Evolutionary conservation across 1,284 basidiomycete species (phyloP), one percentile per base, ranked within the genome.

Genomic region (Uromyces viciae-fabae): DNA sequence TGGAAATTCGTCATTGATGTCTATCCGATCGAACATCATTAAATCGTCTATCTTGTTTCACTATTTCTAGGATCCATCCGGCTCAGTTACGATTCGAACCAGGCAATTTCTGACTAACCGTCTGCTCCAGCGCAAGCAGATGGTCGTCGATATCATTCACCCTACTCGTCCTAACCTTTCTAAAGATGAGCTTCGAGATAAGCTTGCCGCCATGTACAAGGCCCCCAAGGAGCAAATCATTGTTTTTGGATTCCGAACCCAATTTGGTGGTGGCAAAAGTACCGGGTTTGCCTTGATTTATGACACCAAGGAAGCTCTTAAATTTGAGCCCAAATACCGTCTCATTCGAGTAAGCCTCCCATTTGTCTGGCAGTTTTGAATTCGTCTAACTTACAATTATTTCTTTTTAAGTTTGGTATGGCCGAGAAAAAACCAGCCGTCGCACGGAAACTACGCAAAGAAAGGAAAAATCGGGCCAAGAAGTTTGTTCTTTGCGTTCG

Each of bases 81-180:
- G 95, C 88, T 93, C 96, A 84, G 91, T 99, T 85, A 99, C 97
- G 84, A 90, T 99, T 87, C 94, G 97, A 86, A 98, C 97, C 82
- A 93, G 96, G 88, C 98, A 99, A 90, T 99, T 99, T 90, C 94
- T 98, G 88, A 98, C 95, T 86, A 99, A 99, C 92, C 94, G 95
- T 84, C 92, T 99, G 84, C 90, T 99, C 82, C 92, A 94, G 86
- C 93, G 97, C 86, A 89, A 88, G 86, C 89, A 90, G 89, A 95
- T 96, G 86, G 91, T 98, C 85, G 89, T 98, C 83, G 96, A 98
- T 86, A 91, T 99, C 86, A 92, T 98, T 85, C 97, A 99, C 89
- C 96, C 97, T 49, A 92, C 91, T 81, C 94, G 95, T 82, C 88
- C 97, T 83, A 99, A 97, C 88, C 93, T 99, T 86, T 93, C 96